Base-by-base conservation (phyloP, 1,284 basidiomycete genomes). In the Veloboletus limbatus region DNA sequence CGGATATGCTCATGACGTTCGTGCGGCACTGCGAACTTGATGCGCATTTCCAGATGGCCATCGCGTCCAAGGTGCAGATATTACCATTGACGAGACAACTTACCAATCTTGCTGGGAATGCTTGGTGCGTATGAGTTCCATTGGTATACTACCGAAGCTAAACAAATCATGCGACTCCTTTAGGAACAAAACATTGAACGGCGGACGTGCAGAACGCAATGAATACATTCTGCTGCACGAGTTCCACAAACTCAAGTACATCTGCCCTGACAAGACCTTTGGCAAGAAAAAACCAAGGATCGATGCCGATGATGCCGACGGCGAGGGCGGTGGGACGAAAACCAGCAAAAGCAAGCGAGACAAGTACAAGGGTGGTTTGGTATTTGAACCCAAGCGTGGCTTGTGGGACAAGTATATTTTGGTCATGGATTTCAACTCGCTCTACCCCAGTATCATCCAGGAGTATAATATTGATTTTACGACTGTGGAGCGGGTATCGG, bases 391-490 rank as follows among this genome's bases (percentile, higher is more conserved):
- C 0, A 97, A 97, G 71, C 78, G 92, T 48, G 94, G 95, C 6
- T 73, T 99, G 40, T 99, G 92, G 91, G 97, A 99, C 73, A 96
- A 88, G 59, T 97, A 82, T 65, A 91, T 99, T 66, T 78, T 99
- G 22, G 96, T 99, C 66, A 99, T 99, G 97, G 97, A 99, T 71
- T 99, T 99, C 82, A 99, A 99, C 72, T 98, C 94, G 57, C 78
- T 99, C 51, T 99, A 99, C 66, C 97, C 97, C 8, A 95, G 91
- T 68, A 99, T 99, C 72, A 99, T 99, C 48, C 97, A 99, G 62
- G 97, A 99, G 73, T 99, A 92, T 70, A 99, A 99, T 65, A 98
- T 99, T 59, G 95, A 99, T 69, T 99, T 99, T 61, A 99, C 97
- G 8, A 99, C 97, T 0, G 85, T 99, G 21, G 88, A 93, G 36